Percentiles rank a stretch among this genome's conserved stretches.
Conservation (phyloP, 257 asterid genomes). For the Solanum virginianum region DNA sequence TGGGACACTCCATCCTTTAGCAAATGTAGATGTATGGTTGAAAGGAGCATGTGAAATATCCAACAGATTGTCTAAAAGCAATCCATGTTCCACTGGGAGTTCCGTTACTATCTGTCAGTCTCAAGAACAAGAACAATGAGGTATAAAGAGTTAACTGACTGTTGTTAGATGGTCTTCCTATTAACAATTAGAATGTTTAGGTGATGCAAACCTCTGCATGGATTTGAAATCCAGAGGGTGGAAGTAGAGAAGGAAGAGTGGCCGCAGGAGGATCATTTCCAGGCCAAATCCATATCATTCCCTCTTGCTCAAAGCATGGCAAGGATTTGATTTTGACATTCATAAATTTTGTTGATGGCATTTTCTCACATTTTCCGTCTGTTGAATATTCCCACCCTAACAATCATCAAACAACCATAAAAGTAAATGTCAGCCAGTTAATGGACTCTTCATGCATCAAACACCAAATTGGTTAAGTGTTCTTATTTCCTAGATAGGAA, state of each 20-base stretch:
- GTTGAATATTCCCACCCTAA: slow-evolving; percentile 95
- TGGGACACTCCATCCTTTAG: slow-evolving; percentile 96
- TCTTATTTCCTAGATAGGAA: not conserved
- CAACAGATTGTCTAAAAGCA: slow-evolving; percentile 84
- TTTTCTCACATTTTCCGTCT: slow-evolving; percentile 84
- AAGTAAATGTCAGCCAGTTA: not conserved
- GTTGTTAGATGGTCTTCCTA: not conserved
- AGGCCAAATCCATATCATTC: slow-evolving; percentile 96
- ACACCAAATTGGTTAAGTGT: not conserved
- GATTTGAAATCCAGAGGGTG: slow-evolving; percentile 81
- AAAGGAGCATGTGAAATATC: slow-evolving; percentile 99
- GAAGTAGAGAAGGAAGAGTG: slow-evolving; percentile 54
- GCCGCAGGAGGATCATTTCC: slow-evolving; percentile 85
- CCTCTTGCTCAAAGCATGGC: slow-evolving; percentile 93
- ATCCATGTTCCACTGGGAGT: slow-evolving; percentile 92
- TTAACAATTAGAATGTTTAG: not conserved
- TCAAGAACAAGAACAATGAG: not conserved
- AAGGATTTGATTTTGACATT: slow-evolving; percentile 64
- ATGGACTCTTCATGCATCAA: not conserved
- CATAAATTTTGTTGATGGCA: slow-evolving; percentile 78
- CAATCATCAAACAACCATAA: slow-evolving; percentile 5
- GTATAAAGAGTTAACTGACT: not conserved
- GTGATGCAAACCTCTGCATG: slow-evolving; percentile 68
- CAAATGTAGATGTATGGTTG: slow-evolving; percentile 90
- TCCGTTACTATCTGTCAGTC: slow-evolving; percentile 74